phyloP scores from a whole-genome alignment of 345 rosid genomes.

The Zanthoxylum bungeanum region DNA sequence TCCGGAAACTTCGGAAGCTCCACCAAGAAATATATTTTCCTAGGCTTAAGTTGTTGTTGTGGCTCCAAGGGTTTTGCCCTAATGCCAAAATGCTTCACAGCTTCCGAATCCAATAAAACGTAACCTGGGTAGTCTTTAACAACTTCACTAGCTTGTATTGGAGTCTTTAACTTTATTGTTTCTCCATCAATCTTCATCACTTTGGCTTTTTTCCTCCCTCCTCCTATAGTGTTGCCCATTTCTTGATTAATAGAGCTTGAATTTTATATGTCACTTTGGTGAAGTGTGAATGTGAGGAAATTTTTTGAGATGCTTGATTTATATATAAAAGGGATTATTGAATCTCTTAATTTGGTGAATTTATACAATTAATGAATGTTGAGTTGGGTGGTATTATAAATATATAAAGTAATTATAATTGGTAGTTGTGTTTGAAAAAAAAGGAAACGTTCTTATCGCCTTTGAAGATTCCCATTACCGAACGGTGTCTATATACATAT shows the following conservation, averaged over 20 bases:
- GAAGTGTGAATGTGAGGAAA: slow-evolving; percentile 5
- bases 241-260: neutral
- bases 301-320: neutral
- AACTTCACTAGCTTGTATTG: slow-evolving; percentile 55
- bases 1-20: slow-evolving; percentile 58
- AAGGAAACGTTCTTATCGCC: neutral
- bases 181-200: slow-evolving; percentile 90
- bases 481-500: neutral
- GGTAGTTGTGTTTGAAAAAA: neutral
- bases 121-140: slow-evolving; percentile 68
- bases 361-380: too few species aligned
- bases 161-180: slow-evolving; percentile 65
- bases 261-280: neutral
- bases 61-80: slow-evolving; percentile 77
- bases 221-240: slow-evolving; percentile 77
- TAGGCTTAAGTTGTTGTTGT: slow-evolving; percentile 53
- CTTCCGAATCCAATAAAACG: slow-evolving; percentile 70
- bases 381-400: neutral
- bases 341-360: too few species aligned
- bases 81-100: slow-evolving; percentile 71
- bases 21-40: slow-evolving; percentile 67
- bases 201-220: slow-evolving; percentile 51
- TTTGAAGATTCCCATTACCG: neutral
- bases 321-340: too few species aligned
- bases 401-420: too few species aligned